Conservation (phyloP, 177 flowering plant genomes). For the Tripterygium wilfordii region DNA sequence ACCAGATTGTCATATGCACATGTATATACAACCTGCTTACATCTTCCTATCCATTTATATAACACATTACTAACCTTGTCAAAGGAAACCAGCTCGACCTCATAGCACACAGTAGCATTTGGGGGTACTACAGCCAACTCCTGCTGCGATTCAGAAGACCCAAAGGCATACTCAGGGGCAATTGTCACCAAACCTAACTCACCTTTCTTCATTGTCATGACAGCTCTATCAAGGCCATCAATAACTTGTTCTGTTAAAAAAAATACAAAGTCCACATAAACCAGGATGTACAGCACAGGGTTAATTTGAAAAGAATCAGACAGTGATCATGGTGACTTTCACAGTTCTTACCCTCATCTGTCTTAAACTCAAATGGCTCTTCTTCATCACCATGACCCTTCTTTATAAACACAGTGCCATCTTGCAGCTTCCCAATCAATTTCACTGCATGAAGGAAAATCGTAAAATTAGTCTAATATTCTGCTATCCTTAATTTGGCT, state of each 20-base stretch:
- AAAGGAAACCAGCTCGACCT: conserved; percentile 80
- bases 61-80: conserved; percentile 74
- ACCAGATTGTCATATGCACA: background rate
- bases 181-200: conserved; percentile 66
- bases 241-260: conserved; percentile 80
- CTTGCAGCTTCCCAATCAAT: conserved; percentile 70
- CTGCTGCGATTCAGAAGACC: conserved; percentile 56
- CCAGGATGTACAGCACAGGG: background rate
- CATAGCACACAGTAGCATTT: conserved; percentile 68
- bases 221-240: conserved; percentile 87
- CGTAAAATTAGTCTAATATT: background rate
- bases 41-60: too few relatives aligned
- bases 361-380: conserved; percentile 73
- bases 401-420: conserved; percentile 75
- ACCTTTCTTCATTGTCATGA: conserved; percentile 85
- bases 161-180: conserved; percentile 87
- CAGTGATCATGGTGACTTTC: background rate
- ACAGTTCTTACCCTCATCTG: conserved; percentile 67
- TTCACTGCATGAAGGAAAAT: conserved; percentile 48
- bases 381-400: conserved; percentile 68
- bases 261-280: too few relatives aligned
- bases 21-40: too few relatives aligned
- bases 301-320: background rate
- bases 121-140: conserved; percentile 83
- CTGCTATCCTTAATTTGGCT: too few relatives aligned